Base-by-base conservation (phyloP, 2,329 filamentous ascomycete genomes). In the Dryadomyces quercivorus region DNA sequence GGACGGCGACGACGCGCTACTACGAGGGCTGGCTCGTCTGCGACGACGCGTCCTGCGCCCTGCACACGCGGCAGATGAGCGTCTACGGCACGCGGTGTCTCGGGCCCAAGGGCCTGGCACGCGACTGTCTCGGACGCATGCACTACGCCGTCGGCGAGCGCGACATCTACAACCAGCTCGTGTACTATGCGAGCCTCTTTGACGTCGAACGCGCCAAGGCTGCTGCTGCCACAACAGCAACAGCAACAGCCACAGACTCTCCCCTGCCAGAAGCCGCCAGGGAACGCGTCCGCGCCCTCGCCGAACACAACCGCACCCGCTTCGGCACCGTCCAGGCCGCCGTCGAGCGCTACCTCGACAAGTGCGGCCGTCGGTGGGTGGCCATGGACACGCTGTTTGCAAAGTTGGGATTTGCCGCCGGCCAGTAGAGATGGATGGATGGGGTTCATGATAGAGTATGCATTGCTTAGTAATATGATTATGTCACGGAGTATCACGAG, bases 1-100 rank as follows among this genome's bases (percentile, higher is more conserved):
- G 93, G 50, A 73, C 78, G 38, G 81, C 90, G 62, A 87, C 88
- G 7, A 77, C 86, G 10, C 80, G 81, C 50, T 98, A 98, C 75
- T 97, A 98, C 69, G 87, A 95, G 64, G 90, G 84, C 57, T 94
- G 88, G 84, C 80, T 98, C 6, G 76, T 88, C 43, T 98, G 93
- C 68, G 87, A 95, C 67, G 93, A 98, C 67, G 74, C 87, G 2
- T 83, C 87, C 38, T 98, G 93, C 68, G 86, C 85, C 31, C 86
- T 84, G 64, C 85, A 88, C 55, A 97, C 93, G 2, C 81, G 92
- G 50, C 89, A 95, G 67, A 91, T 97, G 75, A 88, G 83, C 62
- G 93, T 98, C 43, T 95, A 95, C 67, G 93, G 93, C 48, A 83
- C 86, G 57, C 82, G 90, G 51, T 98, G 93, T 66, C 75, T 97